phyloP scores from a whole-genome alignment of 306 rosid species.

The Citrullus mucosospermus region DNA sequence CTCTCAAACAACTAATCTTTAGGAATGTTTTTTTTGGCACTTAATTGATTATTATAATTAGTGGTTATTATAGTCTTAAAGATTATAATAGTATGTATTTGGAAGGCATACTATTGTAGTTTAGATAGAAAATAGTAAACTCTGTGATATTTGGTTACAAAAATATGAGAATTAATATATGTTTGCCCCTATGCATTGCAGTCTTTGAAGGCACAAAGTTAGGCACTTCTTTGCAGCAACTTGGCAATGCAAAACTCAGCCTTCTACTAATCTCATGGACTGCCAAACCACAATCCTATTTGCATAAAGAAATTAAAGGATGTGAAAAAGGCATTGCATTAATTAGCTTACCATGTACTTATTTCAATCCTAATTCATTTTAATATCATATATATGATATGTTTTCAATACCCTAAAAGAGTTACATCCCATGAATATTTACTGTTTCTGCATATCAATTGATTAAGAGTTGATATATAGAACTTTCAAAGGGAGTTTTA shows the following conservation, averaged over 20 bases:
- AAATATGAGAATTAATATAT: neutral
- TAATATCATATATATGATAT: neutral
- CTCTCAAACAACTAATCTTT: no score
- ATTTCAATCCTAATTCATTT: neutral
- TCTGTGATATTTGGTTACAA: neutral
- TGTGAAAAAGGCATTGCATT: neutral
- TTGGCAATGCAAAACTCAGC: neutral
- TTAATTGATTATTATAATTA: no score
- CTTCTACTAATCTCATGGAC: neutral
- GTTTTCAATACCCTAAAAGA: neutral
- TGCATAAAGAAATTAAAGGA: neutral
- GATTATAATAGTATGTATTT: no score
- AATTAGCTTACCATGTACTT: neutral
- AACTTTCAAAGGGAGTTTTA: neutral
- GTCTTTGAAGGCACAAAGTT: conserved; percentile 2
- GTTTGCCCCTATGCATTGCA: neutral
- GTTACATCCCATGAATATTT: neutral
- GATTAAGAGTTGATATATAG: neutral
- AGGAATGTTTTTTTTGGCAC: no score
- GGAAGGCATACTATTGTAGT: no score
- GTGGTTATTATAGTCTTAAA: no score
- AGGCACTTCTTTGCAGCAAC: neutral
- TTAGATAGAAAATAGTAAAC: no score
- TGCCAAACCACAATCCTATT: neutral
- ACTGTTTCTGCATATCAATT: neutral